Evolutionary conservation across 805 yeast species (phyloP), one percentile per base, ranked within the genome.

Genomic region (Myxozyma lipomycoides): DNA sequence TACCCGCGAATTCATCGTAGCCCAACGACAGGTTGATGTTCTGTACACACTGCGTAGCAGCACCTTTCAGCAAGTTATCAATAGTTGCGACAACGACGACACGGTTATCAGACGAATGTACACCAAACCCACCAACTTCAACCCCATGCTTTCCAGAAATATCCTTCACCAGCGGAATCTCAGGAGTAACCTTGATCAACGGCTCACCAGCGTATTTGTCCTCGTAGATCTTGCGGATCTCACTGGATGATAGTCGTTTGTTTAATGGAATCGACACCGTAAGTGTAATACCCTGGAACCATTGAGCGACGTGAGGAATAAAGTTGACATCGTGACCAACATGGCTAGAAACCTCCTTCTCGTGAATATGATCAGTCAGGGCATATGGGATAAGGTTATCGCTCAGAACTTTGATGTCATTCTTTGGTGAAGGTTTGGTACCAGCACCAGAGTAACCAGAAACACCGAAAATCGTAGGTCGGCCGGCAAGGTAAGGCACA

Each of bases 371-470:
- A 68, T 91, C 96, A 10, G 98, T 93, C 63, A 93, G 76, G 3
- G 96, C 82, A 73, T 93, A 93, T 51, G 99, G 98, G 64, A 93
- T 86, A 66, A 93, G 73, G 72, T 93, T 93, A 71, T 93, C 79
- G 55, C 73, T 70, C 66, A 93, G 76, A 64, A 82, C 75, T 51
- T 81, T 75, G 44, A 84, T 73, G 67, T 93, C 97, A 67, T 93
- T 93, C 73, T 90, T 89, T 55, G 95, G 95, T 12, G 96, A 86
- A 51, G 98, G 98, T 72, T 95, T 93, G 35, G 99, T 90, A 59
- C 99, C 99, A 9, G 98, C 98, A 52, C 99, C 99, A 10, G 98
- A 93, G 69, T 91, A 93, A 44, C 99, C 99, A 43, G 96, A 87
- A 30, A 93, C 93, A 65, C 98, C 98, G 67, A 93, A 93, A 10